phyloP scores from a whole-genome alignment of 2,329 filamentous ascomycete genomes.

The Pleoardoris graminearum region DNA sequence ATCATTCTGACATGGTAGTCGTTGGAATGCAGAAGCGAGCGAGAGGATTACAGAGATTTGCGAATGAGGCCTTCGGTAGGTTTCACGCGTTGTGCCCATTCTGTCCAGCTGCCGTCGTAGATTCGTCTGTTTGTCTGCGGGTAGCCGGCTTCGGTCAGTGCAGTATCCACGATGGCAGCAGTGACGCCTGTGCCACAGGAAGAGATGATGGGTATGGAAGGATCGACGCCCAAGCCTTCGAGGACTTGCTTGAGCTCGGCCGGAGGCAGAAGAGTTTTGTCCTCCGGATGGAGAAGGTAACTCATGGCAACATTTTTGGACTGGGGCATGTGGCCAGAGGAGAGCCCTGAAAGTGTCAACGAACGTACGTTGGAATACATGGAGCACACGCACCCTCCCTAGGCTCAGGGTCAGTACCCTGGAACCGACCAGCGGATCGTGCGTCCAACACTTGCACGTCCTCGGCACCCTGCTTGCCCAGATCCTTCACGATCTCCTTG shows the following conservation, averaged over 20 bases:
- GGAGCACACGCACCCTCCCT: slow-evolving; percentile 62
- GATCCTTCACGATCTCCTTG: slow-evolving; percentile 72
- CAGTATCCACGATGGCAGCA: slow-evolving; percentile 86
- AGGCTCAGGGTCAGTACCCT: slow-evolving; percentile 82
- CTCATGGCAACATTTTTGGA: slow-evolving; percentile 81
- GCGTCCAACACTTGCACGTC: slow-evolving; percentile 90
- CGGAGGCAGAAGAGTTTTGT: slow-evolving; percentile 75
- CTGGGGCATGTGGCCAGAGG: slow-evolving; percentile 89
- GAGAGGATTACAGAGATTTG: slow-evolving; percentile 45
- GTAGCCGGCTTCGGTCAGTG: slow-evolving; percentile 76
- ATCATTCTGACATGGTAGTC: neutral
- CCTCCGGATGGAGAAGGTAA: slow-evolving; percentile 77
- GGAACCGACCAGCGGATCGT: slow-evolving; percentile 76
- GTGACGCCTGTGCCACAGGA: slow-evolving; percentile 95
- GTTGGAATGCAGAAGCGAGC: neutral
- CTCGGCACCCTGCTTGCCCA: slow-evolving; percentile 80
- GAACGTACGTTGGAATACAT: neutral
- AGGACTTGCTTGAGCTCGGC: slow-evolving; percentile 77
- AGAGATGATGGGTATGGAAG: slow-evolving; percentile 77
- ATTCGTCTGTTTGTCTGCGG: slow-evolving; percentile 71
- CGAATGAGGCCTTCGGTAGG: slow-evolving; percentile 65
- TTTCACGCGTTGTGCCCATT: slow-evolving; percentile 69
- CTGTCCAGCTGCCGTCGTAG: slow-evolving; percentile 99
- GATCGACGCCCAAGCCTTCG: slow-evolving; percentile 76
- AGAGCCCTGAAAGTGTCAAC: slow-evolving; percentile 53